These are phyloP conservation scores for Phymatotrichopsis omnivora DNA, from an alignment of 2,329 filamentous ascomycete genomes.

Conservation along the genomic window DNA sequence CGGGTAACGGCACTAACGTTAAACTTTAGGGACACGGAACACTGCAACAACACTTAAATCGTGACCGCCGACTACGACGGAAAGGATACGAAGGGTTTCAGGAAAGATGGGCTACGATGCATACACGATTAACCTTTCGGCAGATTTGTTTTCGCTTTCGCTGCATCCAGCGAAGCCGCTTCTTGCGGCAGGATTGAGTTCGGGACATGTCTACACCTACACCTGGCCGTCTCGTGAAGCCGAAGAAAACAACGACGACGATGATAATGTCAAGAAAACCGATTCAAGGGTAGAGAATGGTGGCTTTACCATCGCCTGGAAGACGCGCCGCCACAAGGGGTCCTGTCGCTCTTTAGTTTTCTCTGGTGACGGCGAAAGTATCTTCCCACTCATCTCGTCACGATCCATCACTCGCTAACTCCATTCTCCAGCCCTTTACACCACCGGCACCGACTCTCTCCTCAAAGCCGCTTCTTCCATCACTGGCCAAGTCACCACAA, in stretches of 20 bases:
- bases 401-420: neutral
- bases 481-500: slow-evolving; percentile 63
- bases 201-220: slow-evolving; percentile 72
- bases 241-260: neutral
- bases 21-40: no score
- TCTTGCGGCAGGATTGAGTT: slow-evolving; percentile 73
- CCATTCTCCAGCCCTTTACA: slow-evolving; percentile 44
- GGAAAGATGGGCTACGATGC: slow-evolving; percentile 24
- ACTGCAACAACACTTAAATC: no score
- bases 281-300: slow-evolving; percentile 2
- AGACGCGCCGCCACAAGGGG: slow-evolving; percentile 81
- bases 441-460: slow-evolving; percentile 51
- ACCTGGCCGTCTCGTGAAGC: slow-evolving; percentile 26
- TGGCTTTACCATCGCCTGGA: slow-evolving; percentile 59
- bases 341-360: slow-evolving; percentile 79
- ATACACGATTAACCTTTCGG: slow-evolving; percentile 63
- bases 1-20: no score
- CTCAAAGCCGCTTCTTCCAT: slow-evolving; percentile 49
- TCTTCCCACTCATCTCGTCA: slow-evolving; percentile 30
- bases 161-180: slow-evolving; percentile 77
- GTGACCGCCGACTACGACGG: no score
- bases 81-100: no score
- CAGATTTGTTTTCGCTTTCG: slow-evolving; percentile 81
- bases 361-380: slow-evolving; percentile 62
- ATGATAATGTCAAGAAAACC: neutral